These are phyloP conservation scores for Austropuccinia psidii DNA, from an alignment of 1,284 basidiomycete genomes.

Conservation along the genomic window DNA sequence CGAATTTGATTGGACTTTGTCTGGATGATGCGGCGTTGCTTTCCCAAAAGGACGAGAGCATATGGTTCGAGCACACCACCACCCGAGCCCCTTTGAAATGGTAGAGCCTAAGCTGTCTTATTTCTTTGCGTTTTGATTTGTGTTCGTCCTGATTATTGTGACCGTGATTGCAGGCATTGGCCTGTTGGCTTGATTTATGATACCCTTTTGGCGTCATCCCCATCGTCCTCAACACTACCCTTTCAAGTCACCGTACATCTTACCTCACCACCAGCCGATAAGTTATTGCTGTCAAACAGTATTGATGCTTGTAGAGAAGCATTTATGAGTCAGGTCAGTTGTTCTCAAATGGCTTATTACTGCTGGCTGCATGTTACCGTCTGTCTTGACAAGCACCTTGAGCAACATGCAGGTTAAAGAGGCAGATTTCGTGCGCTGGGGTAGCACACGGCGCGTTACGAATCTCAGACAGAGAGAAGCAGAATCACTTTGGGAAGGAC, in stretches of 20 bases:
- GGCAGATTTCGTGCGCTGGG: conserved; percentile 89
- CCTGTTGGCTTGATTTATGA: conserved; percentile 85
- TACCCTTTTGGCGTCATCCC: conserved; percentile 49
- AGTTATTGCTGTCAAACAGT: conserved; percentile 66
- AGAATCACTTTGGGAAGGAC: conserved; percentile 88
- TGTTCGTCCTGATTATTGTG: too few species aligned
- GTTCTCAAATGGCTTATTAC: background rate
- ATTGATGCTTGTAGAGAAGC: conserved; percentile 76
- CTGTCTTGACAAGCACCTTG: too few species aligned
- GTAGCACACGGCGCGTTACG: conserved; percentile 84
- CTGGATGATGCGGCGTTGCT: conserved; percentile 71
- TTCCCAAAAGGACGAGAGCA: conserved; percentile 68
- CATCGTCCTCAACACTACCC: conserved; percentile 49
- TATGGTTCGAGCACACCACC: conserved; percentile 83
- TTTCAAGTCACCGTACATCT: conserved; percentile 74
- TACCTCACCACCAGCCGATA: conserved; percentile 71
- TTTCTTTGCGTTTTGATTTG: background rate
- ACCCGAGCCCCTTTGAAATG: conserved; percentile 68
- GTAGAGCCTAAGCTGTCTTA: conserved; percentile 51
- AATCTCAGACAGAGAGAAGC: conserved; percentile 77
- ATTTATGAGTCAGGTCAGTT: conserved; percentile 83
- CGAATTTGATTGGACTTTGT: conserved; percentile 77
- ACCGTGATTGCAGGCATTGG: conserved; percentile 70
- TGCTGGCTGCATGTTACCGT: too few species aligned
- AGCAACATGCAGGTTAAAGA: conserved; percentile 50